These are phyloP conservation scores for Lipomyces chichibuensis DNA, from an alignment of 805 yeast genomes.

Conservation along the genomic window DNA sequence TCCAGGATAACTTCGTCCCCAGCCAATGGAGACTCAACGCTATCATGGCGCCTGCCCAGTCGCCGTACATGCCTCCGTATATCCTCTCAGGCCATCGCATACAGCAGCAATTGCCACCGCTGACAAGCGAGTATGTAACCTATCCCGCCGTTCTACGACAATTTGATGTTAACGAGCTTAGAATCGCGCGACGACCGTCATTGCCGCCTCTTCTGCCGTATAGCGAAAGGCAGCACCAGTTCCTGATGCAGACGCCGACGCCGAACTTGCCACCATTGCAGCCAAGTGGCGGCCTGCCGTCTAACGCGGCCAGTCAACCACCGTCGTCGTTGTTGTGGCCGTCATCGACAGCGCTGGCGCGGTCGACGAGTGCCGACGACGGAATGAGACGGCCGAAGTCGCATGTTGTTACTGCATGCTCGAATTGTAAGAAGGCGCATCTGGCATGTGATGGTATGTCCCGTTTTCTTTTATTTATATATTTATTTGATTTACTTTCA, in stretches of 20 bases:
- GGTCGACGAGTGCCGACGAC: not conserved
- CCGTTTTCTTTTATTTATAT: not conserved
- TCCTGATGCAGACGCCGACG: not conserved
- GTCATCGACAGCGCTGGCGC: not conserved
- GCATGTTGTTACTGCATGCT: slow-evolving; percentile 26
- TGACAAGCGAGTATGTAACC: not conserved
- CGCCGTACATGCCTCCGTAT: not conserved
- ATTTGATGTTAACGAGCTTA: not conserved
- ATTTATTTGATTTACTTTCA: not conserved
- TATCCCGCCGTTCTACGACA: too few relatives aligned
- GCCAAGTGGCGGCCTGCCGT: not conserved
- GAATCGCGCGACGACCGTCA: not conserved
- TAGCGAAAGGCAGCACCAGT: not conserved
- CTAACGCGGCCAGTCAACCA: not conserved
- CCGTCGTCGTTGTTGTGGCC: not conserved
- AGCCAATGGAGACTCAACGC: not conserved
- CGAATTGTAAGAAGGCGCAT: slow-evolving; percentile 28
- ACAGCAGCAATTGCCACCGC: not conserved
- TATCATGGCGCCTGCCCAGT: not conserved
- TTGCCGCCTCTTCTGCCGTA: not conserved
- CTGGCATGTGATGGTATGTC: slow-evolving; percentile 30
- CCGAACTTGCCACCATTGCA: not conserved
- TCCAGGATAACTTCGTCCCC: not conserved
- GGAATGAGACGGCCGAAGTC: slow-evolving; percentile 8
- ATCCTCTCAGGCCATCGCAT: not conserved